These are phyloP conservation scores for Phytopythium sindhum DNA, from an alignment of 352 stramenopile species.

Conservation along the genomic window DNA sequence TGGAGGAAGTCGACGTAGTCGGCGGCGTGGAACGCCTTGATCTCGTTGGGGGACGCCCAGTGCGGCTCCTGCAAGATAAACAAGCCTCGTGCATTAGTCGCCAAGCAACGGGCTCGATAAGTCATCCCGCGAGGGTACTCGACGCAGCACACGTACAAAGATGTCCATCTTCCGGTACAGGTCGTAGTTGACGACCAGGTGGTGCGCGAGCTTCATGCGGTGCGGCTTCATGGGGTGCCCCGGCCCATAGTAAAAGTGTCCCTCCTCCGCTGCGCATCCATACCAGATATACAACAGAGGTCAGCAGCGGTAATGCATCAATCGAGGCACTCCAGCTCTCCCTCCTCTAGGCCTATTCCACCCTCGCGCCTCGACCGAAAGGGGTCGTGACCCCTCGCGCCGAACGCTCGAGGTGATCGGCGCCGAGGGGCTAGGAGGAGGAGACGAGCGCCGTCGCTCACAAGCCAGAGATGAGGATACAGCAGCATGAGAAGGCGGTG, in stretches of 20 bases:
- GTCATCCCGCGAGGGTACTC: no score
- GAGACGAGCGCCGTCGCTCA: neutral
- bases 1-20: slow-evolving; percentile 97
- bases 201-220: slow-evolving; percentile 94
- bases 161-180: slow-evolving; percentile 98
- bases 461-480: neutral
- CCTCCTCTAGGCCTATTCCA: neutral
- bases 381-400: neutral
- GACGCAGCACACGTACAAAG: slow-evolving; percentile 56
- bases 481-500: neutral
- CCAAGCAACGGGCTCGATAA: no score
- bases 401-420: neutral
- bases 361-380: neutral
- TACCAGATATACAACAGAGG: neutral
- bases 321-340: no score
- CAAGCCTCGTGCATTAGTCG: neutral
- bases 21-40: slow-evolving; percentile 93
- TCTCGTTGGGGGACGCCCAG: slow-evolving; percentile 77
- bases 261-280: slow-evolving; percentile 75
- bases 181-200: slow-evolving; percentile 96
- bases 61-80: slow-evolving; percentile 41
- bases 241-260: slow-evolving; percentile 94
- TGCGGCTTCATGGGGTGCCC: slow-evolving; percentile 95
- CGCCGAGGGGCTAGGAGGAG: neutral
- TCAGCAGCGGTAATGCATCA: neutral